phyloP scores from a whole-genome alignment of 140 eudicot species.

The Bidens hawaiensis region DNA sequence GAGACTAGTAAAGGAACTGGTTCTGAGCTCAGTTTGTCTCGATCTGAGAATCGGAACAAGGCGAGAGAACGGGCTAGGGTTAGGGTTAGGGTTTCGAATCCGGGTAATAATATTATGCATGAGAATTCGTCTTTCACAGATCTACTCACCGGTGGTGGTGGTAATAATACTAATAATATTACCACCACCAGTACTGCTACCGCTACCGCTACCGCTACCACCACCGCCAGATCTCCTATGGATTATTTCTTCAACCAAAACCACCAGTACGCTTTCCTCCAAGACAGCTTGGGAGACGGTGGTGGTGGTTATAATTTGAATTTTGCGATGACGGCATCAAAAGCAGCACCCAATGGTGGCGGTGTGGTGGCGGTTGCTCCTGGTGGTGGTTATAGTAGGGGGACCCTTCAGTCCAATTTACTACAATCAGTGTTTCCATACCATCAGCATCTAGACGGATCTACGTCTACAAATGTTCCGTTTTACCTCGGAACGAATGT shows the following conservation, averaged over 20 bases:
- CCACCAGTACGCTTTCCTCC: constrained; percentile 61
- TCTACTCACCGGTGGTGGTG: constrained; percentile 61
- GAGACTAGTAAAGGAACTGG: constrained; percentile 87
- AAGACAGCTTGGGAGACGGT: constrained; percentile 39
- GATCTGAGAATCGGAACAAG: constrained; percentile 65
- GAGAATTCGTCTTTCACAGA: constrained; percentile 84
- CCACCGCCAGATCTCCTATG: constrained; percentile 17
- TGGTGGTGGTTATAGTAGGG: constrained; percentile 95
- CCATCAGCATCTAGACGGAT: constrained; percentile 43
- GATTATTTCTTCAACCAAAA: constrained; percentile 46
- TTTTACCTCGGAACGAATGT: constrained; percentile 49
- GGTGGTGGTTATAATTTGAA: constrained; percentile 52
- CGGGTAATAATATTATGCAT: constrained; percentile 33
- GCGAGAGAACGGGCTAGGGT: constrained; percentile 85
- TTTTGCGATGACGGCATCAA: constrained; percentile 50
- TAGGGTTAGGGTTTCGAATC: constrained; percentile 15
- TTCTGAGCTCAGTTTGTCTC: constrained; percentile 65
- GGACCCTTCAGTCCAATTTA: constrained; percentile 99
- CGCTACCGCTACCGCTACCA: too few species aligned
- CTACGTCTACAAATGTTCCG: constrained; percentile 36
- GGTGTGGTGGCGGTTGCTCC: constrained; percentile 42
- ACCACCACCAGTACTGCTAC: too few species aligned
- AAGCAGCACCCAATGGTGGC: constrained; percentile 19
- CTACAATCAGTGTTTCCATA: constrained; percentile 53
- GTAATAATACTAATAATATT: too few species aligned